Percentiles rank a stretch among this genome's conserved stretches.
Evolutionary conservation across 305 asterid genomes (phyloP).

Genomic region (Solanum hybrid): DNA sequence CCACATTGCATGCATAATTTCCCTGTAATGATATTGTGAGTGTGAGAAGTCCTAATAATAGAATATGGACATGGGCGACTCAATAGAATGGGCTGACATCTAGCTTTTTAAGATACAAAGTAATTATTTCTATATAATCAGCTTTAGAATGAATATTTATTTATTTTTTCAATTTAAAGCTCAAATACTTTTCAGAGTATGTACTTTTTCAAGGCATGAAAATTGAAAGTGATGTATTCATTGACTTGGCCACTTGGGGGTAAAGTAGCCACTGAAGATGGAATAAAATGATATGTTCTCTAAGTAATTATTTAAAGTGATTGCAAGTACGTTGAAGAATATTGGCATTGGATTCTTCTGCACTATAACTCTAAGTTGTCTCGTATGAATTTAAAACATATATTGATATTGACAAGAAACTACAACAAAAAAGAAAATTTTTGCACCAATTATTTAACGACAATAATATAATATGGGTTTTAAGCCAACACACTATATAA

Average conservation of each 20-base stretch:
- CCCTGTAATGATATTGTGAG: constrained; percentile 18
- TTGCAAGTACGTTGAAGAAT: neutral
- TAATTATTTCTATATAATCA: neutral
- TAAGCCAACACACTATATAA: neutral
- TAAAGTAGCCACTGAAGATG: neutral
- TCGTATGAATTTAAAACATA: neutral
- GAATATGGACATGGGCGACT: neutral
- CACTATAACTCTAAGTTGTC: neutral
- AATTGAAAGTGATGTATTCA: neutral
- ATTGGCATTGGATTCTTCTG: neutral
- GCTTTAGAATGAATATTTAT: neutral
- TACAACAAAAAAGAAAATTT: neutral
- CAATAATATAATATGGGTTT: neutral
- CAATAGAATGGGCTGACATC: neutral
- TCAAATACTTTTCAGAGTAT: neutral
- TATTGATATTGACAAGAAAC: neutral
- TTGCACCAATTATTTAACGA: neutral
- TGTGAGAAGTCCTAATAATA: neutral
- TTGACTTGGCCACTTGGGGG: neutral
- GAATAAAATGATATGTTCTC: neutral
- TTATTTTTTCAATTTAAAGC: neutral
- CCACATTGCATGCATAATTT: constrained; percentile 90
- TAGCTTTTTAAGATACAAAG: neutral
- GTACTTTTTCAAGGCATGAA: neutral
- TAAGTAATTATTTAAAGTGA: neutral